Evolutionary conservation across 2,329 filamentous ascomycete species (phyloP).

Genomic region (Helotiales sp.): DNA sequence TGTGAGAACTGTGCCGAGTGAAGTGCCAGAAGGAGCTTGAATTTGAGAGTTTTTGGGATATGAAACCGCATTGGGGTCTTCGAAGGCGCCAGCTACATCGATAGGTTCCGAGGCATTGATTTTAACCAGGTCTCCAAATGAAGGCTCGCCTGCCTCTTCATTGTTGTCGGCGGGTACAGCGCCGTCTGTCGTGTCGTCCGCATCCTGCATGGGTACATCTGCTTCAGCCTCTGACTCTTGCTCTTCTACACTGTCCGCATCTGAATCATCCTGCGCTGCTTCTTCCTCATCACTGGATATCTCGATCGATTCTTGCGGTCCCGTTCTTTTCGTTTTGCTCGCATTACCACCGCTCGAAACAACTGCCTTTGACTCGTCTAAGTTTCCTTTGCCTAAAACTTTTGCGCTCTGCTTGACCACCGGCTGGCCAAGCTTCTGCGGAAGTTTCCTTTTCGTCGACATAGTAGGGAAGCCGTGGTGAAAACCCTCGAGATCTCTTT

Average conservation of each 20-base stretch:
- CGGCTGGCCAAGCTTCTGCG: conserved; percentile 57
- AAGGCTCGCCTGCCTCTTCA: conserved; percentile 49
- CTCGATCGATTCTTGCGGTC: conserved; percentile 44
- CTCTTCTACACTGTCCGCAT: conserved; percentile 43
- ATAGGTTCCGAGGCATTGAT: conserved; percentile 69
- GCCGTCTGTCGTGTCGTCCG: conserved; percentile 38
- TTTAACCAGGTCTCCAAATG: conserved; percentile 84
- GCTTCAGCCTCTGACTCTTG: conserved; percentile 43
- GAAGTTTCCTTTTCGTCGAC: conserved; percentile 62
- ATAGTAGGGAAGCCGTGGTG: conserved; percentile 36
- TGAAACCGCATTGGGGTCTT: conserved; percentile 34
- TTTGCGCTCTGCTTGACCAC: conserved; percentile 55
- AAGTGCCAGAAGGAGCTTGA: conserved; percentile 65
- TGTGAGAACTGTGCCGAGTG: conserved; percentile 86
- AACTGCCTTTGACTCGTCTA: conserved; percentile 59
- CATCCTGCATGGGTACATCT: conserved; percentile 42
- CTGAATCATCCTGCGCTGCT: conserved; percentile 44
- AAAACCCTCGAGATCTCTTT: neutral
- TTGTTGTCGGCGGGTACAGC: conserved; percentile 33
- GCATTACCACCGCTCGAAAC: conserved; percentile 42
- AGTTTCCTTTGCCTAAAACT: conserved; percentile 46
- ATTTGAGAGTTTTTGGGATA: conserved; percentile 28
- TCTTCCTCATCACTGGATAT: conserved; percentile 57
- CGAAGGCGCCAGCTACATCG: conserved; percentile 67
- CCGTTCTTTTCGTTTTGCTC: conserved; percentile 22